Conservation (phyloP, 2,329 filamentous ascomycete genomes). For the Pseudogymnoascus sp. region DNA sequence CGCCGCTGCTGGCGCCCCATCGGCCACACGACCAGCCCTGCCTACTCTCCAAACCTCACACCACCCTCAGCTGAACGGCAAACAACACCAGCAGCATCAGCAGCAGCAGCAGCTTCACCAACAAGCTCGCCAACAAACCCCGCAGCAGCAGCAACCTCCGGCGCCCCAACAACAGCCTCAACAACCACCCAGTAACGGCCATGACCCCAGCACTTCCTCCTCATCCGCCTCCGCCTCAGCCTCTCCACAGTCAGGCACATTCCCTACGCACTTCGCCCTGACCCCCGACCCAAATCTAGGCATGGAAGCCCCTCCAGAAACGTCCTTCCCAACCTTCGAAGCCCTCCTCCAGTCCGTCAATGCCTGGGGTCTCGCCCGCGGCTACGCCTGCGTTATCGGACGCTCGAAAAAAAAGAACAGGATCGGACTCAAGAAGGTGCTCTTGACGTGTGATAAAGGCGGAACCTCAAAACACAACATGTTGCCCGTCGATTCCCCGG, state of each 20-base stretch:
- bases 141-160: slow-evolving; percentile 25
- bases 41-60: slow-evolving; percentile 4
- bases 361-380: slow-evolving; percentile 57
- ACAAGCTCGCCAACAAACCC: slow-evolving; percentile 25
- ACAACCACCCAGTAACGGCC: slow-evolving; percentile 19
- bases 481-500: slow-evolving; percentile 28
- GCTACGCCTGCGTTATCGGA: slow-evolving; percentile 60
- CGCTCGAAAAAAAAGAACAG: slow-evolving; percentile 57
- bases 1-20: not conserved
- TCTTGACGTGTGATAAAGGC: slow-evolving; percentile 58
- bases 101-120: slow-evolving; percentile 27
- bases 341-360: slow-evolving; percentile 56
- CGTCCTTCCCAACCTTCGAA: slow-evolving; percentile 55
- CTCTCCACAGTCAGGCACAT: not conserved
- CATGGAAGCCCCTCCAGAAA: slow-evolving; percentile 42
- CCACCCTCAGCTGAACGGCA: not conserved
- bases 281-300: not conserved
- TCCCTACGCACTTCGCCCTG: not conserved
- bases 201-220: not conserved
- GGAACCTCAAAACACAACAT: slow-evolving; percentile 51
- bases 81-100: slow-evolving; percentile 24
- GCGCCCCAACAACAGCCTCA: slow-evolving; percentile 18
- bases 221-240: not conserved
- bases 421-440: slow-evolving; percentile 56
- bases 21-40: not conserved